These are phyloP conservation scores for Podosphaera leucotricha DNA, from an alignment of 2,329 filamentous ascomycete genomes.

Conservation along the genomic window DNA sequence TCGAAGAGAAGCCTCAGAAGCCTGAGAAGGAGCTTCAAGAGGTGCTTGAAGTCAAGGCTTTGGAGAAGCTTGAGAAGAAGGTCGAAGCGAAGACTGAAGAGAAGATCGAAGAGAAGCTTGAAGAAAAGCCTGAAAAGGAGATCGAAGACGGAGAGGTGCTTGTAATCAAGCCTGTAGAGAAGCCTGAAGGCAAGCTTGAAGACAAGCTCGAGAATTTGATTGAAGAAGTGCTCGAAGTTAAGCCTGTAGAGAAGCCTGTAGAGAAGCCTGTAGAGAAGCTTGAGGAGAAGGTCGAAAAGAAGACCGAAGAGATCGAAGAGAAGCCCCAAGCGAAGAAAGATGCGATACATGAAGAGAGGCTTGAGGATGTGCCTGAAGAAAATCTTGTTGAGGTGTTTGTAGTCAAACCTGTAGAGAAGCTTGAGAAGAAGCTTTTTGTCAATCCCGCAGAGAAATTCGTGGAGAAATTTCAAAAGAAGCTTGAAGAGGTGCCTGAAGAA, in stretches of 20 bases:
- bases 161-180: too few species aligned
- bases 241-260: not conserved
- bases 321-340: not conserved
- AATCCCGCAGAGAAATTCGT: too few species aligned
- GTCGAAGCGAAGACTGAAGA: not conserved
- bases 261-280: not conserved
- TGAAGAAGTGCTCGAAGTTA: not conserved
- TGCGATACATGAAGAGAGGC: not conserved
- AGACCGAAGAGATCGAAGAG: not conserved
- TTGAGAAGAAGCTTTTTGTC: not conserved
- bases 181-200: too few species aligned
- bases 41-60: too few species aligned
- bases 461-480: not conserved
- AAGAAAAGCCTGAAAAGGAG: not conserved
- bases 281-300: not conserved
- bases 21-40: too few species aligned
- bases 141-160: not conserved
- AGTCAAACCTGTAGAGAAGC: not conserved
- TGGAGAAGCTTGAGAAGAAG: too few species aligned
- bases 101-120: not conserved
- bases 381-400: not conserved
- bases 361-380: not conserved
- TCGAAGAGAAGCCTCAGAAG: too few species aligned
- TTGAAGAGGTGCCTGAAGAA: too few species aligned
- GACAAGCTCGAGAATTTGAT: too few species aligned